Base-by-base conservation (phyloP, 345 rosid species). In the Isatis tinctoria region DNA sequence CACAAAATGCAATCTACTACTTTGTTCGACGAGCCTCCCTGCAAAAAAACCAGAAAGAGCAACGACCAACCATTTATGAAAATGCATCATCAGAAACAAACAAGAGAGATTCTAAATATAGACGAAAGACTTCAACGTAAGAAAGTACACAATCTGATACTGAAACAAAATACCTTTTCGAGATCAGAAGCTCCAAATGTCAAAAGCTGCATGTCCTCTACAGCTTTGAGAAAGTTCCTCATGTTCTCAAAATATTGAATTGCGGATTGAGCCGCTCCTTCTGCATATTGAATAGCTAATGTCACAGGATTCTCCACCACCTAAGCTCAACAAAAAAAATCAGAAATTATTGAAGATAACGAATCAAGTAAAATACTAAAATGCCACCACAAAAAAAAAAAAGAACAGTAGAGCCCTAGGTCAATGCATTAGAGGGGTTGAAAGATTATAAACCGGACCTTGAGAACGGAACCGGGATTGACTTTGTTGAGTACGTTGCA, bases 1-100 rank as follows among this genome's bases (percentile, higher is more conserved):
- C 97, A 95, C 33, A 92, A 90, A 77, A 95, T 95, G 79, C 99
- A 95, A 73, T 95, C 99, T 12, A 95, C 99, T 18, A 95, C 97
- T 82, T 90, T 95, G 77, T 84, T 88, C 60, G 94, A 90, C 0
- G 99, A 88, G 9, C 99, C 99, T 61, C 97, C 99, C 99, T 94
- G 79, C 16, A 35, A 3, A 27, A 36, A 30, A 36, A 30, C 28
- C 2, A 35, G 1, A 13, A 2, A 49, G 17, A 40, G 3, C 3
- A 36, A 8, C 57, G 41, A n/a, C n/a, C n/a, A 70, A 22, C 67
- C 12, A 11, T 14, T 14, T 41, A 41, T 13, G 45, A 14, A 1
- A 13, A 4, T 8, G 39, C 39, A 35, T 8, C 10, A 35, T 35
- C 24, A 22, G 1, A 22, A 22, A 22, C 24, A 22, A 22, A 22